These are phyloP conservation scores for Aspergillus eucalypticola DNA, from an alignment of 2,329 filamentous ascomycete genomes.

Conservation along the genomic window DNA sequence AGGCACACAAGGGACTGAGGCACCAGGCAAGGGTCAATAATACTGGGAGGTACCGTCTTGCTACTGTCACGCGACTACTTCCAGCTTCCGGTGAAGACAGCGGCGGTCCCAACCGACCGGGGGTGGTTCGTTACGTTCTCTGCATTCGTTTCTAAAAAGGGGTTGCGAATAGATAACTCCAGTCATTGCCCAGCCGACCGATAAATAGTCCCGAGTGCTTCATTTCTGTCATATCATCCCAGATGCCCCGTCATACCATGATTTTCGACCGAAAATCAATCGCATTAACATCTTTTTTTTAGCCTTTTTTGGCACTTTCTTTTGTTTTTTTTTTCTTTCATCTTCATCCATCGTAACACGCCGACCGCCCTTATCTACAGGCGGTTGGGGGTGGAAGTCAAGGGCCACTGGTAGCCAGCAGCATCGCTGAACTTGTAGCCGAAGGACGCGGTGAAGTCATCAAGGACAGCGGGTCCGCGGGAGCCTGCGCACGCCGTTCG, in stretches of 20 bases:
- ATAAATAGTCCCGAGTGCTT: constrained; percentile 7
- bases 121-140: constrained; percentile 17
- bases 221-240: constrained; percentile 19
- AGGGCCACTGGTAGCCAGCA: constrained; percentile 92
- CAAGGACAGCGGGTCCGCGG: constrained; percentile 90
- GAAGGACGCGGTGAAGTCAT: constrained; percentile 97
- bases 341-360: neutral
- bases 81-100: neutral
- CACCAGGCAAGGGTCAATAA: neutral
- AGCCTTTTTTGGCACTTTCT: constrained; percentile 10
- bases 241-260: constrained; percentile 18
- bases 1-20: too few species aligned
- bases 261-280: constrained; percentile 17
- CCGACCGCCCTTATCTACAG: constrained; percentile 58
- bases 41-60: neutral
- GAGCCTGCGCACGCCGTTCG: constrained; percentile 64
- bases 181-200: constrained; percentile 9
- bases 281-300: constrained; percentile 22
- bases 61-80: neutral
- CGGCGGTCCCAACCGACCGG: neutral
- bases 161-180: constrained; percentile 9
- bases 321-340: constrained; percentile 16
- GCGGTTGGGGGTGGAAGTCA: constrained; percentile 75
- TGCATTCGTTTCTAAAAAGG: constrained; percentile 24
- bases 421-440: constrained; percentile 99